phyloP scores from a whole-genome alignment of 495 filamentous ascomycete species.

The Neurospora sp. region DNA sequence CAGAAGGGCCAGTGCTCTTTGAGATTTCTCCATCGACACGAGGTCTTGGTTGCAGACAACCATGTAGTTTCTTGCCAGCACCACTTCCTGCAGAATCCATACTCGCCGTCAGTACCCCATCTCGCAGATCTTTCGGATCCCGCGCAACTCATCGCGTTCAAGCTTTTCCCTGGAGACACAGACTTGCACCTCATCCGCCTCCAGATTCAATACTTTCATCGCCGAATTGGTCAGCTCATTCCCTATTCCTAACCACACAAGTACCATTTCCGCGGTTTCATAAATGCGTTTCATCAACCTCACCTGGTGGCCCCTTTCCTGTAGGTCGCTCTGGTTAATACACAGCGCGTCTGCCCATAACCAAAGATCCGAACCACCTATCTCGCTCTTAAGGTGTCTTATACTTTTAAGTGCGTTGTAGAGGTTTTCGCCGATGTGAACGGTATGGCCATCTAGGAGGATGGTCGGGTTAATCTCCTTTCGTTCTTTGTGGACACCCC shows the following conservation, averaged over 20 bases:
- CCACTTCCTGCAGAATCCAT: background rate
- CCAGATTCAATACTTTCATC: background rate
- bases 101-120: background rate
- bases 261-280: background rate
- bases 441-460: background rate
- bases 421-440: background rate
- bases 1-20: background rate
- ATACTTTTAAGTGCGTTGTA: background rate
- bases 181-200: no score
- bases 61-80: background rate
- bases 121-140: rapidly evolving
- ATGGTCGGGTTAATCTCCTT: background rate
- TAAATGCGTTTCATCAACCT: background rate
- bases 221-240: rapidly evolving
- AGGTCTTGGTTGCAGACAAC: background rate
- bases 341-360: background rate
- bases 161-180: no score
- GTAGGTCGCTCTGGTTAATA: constrained; percentile 1
- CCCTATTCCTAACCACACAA: background rate
- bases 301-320: constrained; percentile 2
- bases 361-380: no score
- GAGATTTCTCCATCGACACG: background rate
- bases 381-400: no score
- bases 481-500: no score
- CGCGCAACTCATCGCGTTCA: background rate